Conservation (phyloP, 2,329 filamentous ascomycete genomes). For the Claviceps maximensis region DNA sequence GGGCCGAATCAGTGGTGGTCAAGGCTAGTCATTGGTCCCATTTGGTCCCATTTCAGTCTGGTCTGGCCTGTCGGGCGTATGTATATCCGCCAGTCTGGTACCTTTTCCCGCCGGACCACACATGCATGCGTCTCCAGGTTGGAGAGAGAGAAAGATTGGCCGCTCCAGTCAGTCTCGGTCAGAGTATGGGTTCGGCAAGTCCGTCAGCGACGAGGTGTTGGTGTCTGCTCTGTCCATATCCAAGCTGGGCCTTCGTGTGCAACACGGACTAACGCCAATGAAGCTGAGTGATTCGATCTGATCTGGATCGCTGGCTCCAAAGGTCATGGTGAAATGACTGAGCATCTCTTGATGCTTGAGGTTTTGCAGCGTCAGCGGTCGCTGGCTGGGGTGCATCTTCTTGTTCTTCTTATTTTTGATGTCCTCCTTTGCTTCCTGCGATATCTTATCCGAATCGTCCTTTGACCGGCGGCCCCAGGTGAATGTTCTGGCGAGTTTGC, state of each 20-base stretch:
- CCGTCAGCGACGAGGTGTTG: conserved; percentile 4
- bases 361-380: conserved; percentile 31
- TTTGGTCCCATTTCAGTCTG: too few species aligned
- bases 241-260: conserved; percentile 26
- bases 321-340: conserved; percentile 31
- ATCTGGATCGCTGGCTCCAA: conserved; percentile 24
- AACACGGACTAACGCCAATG: conserved; percentile 30
- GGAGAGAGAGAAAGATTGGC: too few species aligned
- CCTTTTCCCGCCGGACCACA: too few species aligned
- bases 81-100: background rate
- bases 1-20: too few species aligned
- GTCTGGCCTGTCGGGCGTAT: background rate
- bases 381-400: conserved; percentile 29
- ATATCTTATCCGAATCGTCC: conserved; percentile 9
- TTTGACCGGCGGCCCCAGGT: conserved; percentile 15
- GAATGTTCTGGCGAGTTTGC: conserved; percentile 18
- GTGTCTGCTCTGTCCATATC: conserved; percentile 14
- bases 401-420: conserved; percentile 13
- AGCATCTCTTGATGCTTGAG: conserved; percentile 34
- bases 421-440: conserved; percentile 5
- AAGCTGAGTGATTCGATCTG: conserved; percentile 22
- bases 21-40: background rate
- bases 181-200: conserved; percentile 8
- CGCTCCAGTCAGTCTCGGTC: conserved; percentile 5
- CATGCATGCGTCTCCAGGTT: too few species aligned